Conservation (phyloP, 495 filamentous ascomycete species). For the Lophiostoma macrostomum region DNA sequence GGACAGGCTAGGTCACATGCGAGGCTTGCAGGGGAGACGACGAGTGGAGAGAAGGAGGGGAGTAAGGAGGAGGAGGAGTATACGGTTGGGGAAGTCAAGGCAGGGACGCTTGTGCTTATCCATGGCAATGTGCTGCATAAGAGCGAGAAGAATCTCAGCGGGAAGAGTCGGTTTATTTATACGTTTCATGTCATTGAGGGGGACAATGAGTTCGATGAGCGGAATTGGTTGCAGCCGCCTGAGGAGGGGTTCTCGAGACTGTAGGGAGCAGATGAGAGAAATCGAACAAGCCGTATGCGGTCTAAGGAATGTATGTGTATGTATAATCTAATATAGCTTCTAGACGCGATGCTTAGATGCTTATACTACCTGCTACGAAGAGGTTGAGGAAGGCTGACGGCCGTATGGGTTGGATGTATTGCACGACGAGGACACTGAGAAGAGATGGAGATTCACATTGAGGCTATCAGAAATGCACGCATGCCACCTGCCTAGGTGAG, state of each 20-base stretch:
- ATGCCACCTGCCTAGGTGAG: too few species aligned
- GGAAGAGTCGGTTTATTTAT: slow-evolving; percentile 87
- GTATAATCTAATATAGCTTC: too few species aligned
- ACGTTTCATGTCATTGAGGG: slow-evolving; percentile 98
- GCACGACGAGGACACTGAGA: too few species aligned
- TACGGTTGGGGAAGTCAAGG: slow-evolving; percentile 74
- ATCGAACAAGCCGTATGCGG: too few species aligned
- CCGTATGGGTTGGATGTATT: too few species aligned
- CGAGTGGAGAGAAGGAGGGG: slow-evolving; percentile 24
- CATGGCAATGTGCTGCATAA: slow-evolving; percentile 96
- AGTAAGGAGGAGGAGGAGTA: slow-evolving; percentile 54
- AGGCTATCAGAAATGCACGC: too few species aligned
- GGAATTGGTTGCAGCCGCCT: slow-evolving; percentile 91
- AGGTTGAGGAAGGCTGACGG: too few species aligned
- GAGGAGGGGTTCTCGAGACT: slow-evolving; percentile 71
- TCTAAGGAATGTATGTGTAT: too few species aligned
- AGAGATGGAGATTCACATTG: too few species aligned
- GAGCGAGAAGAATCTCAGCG: slow-evolving; percentile 85
- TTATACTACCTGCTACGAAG: too few species aligned
- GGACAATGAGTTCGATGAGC: slow-evolving; percentile 72
- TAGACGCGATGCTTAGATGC: too few species aligned
- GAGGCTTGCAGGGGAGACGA: neutral
- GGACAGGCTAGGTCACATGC: slow-evolving; percentile 5
- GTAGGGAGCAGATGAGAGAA: slow-evolving; percentile 33
- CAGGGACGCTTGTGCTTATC: slow-evolving; percentile 85